Percentiles rank a stretch among this genome's conserved stretches.
These are phyloP conservation scores for Aegilops speltoides DNA, from an alignment of 176 grass and related monocot genomes.

Conservation along the genomic window DNA sequence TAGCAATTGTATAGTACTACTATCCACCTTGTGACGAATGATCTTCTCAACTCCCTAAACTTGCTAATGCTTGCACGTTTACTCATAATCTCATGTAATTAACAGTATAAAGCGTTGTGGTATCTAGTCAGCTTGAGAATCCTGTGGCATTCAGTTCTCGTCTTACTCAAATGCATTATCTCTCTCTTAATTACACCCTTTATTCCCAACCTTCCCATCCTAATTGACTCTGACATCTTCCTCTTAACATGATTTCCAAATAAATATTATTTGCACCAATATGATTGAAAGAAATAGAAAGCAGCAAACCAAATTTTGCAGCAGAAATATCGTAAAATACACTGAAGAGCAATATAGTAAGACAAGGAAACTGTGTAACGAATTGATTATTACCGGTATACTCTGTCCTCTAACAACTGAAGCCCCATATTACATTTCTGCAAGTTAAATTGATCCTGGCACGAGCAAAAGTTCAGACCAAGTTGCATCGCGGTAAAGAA, in stretches of 20 bases:
- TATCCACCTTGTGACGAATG: background rate
- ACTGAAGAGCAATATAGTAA: slow-evolving; percentile 13
- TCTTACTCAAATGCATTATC: background rate
- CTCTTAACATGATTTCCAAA: background rate
- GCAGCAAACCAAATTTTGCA: background rate
- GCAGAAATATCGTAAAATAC: slow-evolving; percentile 17
- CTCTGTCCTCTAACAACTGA: slow-evolving; percentile 94
- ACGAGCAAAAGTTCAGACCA: slow-evolving; percentile 91
- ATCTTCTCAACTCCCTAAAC: background rate
- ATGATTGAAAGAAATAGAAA: slow-evolving; percentile 20
- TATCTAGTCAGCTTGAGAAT: background rate
- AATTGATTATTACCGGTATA: slow-evolving; percentile 71
- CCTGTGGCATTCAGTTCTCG: background rate
- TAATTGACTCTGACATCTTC: background rate
- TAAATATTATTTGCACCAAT: slow-evolving; percentile 16
- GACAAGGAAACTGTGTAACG: slow-evolving; percentile 11
- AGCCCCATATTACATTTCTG: slow-evolving; percentile 85
- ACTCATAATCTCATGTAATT: background rate
- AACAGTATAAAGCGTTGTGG: background rate
- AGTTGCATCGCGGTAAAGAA: slow-evolving; percentile 98
- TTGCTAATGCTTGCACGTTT: background rate
- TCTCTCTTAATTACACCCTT: background rate
- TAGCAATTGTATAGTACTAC: background rate
- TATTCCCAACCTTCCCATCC: background rate
- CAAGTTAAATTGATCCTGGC: slow-evolving; percentile 84